A percentile compares a stretch with the other conserved stretches of the same genome.
Evolutionary conservation across 352 stramenopile species (phyloP).

Genomic region (Globisporangium cederbergense): DNA sequence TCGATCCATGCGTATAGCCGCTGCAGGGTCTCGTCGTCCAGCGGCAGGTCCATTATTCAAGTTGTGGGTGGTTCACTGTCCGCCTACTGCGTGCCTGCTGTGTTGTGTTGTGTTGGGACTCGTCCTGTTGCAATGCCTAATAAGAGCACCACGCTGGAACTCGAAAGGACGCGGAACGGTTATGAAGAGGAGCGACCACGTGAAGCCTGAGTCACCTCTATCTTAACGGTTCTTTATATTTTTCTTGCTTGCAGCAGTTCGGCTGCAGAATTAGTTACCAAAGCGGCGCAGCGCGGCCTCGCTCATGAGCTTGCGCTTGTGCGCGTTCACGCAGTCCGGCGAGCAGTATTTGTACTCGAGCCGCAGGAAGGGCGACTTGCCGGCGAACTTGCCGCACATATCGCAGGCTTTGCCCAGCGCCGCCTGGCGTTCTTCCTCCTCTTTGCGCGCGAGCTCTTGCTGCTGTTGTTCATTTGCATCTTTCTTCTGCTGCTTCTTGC

Average conservation of each 20-base stretch:
- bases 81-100: neutral
- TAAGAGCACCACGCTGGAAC: neutral
- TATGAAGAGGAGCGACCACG: constrained; percentile 1
- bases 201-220: neutral
- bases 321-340: constrained; percentile 90
- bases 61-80: neutral
- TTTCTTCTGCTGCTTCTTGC: constrained; percentile 91
- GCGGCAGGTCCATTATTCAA: constrained; percentile 55
- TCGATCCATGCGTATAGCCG: constrained; percentile 95
- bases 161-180: constrained; percentile 30
- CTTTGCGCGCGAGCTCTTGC: constrained; percentile 55
- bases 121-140: neutral
- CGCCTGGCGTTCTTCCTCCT: constrained; percentile 71
- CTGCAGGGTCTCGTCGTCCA: constrained; percentile 90
- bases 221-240: neutral
- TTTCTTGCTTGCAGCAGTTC: neutral
- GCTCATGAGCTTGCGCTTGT: constrained; percentile 92
- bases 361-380: constrained; percentile 87
- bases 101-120: neutral
- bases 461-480: constrained; percentile 64
- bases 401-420: constrained; percentile 70
- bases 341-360: constrained; percentile 94
- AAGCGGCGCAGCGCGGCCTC: constrained; percentile 86
- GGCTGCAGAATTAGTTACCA: constrained; percentile 26
- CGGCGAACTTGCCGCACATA: constrained; percentile 78